Evolutionary conservation across 768 basidiomycete species (phyloP), one percentile per base, ranked within the genome.

Genomic region (Pisolithus albus): DNA sequence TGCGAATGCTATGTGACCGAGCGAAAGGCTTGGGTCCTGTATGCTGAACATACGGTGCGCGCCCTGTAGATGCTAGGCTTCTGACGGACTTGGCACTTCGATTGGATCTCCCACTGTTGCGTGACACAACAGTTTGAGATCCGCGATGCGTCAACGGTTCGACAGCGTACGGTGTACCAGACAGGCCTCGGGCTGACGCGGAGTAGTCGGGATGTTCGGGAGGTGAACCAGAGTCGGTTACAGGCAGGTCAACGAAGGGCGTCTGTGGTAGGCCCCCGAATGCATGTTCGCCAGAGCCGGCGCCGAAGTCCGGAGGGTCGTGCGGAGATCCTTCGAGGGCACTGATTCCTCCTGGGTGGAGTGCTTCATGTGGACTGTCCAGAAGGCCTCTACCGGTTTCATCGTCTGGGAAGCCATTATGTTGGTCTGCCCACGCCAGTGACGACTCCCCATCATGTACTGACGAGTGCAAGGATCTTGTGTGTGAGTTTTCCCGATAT

Each of bases 41-140:
- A 39, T 65, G 50, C 7, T 40, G 51, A 43, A 60, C 61, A 46
- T 61, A 62, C 16, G 64, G 61, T 1, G 53, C 46, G 30, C 61
- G 61, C 9, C 61, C 65, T 19, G n/a, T 19, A 3, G 64, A 63
- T 18, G 23, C 49, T 49, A 37, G 38, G 53, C 61, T 58, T 46
- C 38, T 41, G 16, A 0, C 28, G 4, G 64, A 62, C 10, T n/a
- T 48, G 28, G 36, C 24, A 18, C 28, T 34, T 23, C 32, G 23
- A 9, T 13, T 10, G n/a, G 46, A 21, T 36, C 30, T 5, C 18
- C 3, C 19, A 36, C 32, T 47, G 19, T 24, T 10, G 11, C 1
- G 16, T 47, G 46, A 47, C 46, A 37, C 11, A 10, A 8, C 21
- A 11, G 8, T 21, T 18, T n/a, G 46, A 37, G 18, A 21, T 21